Conservation (phyloP, 805 yeast genomes). For the Yarrowia sp. region DNA sequence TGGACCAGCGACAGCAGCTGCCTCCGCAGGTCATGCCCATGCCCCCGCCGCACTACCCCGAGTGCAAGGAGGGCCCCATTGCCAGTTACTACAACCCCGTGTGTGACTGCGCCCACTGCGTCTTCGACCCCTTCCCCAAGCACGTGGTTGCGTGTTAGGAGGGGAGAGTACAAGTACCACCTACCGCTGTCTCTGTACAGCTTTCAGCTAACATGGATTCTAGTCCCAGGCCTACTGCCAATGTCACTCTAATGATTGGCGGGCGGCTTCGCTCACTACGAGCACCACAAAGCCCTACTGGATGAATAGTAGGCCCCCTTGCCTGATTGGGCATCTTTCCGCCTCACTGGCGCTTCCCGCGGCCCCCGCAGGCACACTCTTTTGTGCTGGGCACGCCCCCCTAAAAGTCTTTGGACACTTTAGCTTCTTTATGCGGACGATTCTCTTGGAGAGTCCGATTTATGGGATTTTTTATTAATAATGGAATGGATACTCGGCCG, state of each 20-base stretch:
- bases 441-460: neutral
- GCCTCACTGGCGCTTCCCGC: no score
- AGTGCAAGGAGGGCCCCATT: conserved; percentile 37
- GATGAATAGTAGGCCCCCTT: no score
- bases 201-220: no score
- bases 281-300: no score
- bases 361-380: no score
- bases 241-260: conserved; percentile 9
- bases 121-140: conserved; percentile 37
- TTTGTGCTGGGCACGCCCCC: neutral
- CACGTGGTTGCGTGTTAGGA: conserved; percentile 33
- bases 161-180: no score
- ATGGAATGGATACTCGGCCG: conserved; percentile 5
- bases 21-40: conserved; percentile 28
- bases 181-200: no score
- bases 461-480: conserved; percentile 19
- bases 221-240: neutral
- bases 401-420: conserved; percentile 31
- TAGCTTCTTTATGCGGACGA: conserved; percentile 6
- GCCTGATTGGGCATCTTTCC: no score
- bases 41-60: conserved; percentile 14
- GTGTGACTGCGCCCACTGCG: conserved; percentile 36
- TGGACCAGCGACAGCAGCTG: neutral
- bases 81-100: conserved; percentile 33
- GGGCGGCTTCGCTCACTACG: neutral